Percentiles rank a stretch among this genome's conserved stretches.
phyloP scores from a whole-genome alignment of 2,329 filamentous ascomycete species.

The Epichloe gansuensis region DNA sequence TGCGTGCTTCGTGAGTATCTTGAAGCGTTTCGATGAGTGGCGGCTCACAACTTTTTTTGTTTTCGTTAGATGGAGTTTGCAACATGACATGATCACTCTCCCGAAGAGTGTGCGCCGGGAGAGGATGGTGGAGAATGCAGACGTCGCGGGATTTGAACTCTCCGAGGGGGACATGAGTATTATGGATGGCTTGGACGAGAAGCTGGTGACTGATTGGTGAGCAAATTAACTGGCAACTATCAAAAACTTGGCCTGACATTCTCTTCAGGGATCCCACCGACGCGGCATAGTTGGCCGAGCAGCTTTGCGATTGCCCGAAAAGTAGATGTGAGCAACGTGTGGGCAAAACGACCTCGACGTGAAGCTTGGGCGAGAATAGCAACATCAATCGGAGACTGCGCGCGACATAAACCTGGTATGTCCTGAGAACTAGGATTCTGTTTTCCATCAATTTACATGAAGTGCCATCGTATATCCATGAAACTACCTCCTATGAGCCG shows the following conservation, averaged over 20 bases:
- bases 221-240: not conserved
- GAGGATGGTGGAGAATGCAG: constrained; percentile 52
- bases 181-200: constrained; percentile 56
- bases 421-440: too few species aligned
- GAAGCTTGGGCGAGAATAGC: too few species aligned
- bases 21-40: too few species aligned
- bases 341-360: too few species aligned
- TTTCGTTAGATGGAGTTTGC: constrained; percentile 53
- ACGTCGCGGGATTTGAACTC: constrained; percentile 48
- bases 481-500: too few species aligned
- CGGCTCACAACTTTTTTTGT: too few species aligned
- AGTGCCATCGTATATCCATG: too few species aligned
- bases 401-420: too few species aligned
- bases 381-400: too few species aligned
- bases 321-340: not conserved
- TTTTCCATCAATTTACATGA: too few species aligned
- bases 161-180: constrained; percentile 46
- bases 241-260: not conserved
- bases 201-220: constrained; percentile 56
- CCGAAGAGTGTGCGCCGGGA: constrained; percentile 56
- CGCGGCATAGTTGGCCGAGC: not conserved
- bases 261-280: constrained; percentile 9
- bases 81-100: constrained; percentile 59
- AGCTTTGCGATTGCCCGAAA: not conserved
- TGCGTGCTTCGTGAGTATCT: not conserved